phyloP scores from a whole-genome alignment of 2,329 filamentous ascomycete species.

The Penicillium brasilianum region DNA sequence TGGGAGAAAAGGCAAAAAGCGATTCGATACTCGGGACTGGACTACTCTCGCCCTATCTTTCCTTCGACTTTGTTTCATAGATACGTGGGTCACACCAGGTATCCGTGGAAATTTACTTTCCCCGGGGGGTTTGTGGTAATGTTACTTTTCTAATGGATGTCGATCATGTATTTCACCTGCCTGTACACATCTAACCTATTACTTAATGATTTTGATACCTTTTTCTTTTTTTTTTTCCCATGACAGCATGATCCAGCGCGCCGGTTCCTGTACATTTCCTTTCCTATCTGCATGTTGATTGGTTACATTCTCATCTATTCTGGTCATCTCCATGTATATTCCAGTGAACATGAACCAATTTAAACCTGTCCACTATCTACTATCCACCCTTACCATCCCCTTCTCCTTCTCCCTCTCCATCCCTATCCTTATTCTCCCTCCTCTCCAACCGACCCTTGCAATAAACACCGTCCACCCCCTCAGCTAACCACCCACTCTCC shows the following conservation, averaged over 20 bases:
- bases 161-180: slow-evolving; percentile 22
- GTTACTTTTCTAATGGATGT: slow-evolving; percentile 28
- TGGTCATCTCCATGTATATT: background rate
- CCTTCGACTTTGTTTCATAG: background rate
- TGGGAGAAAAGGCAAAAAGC: background rate
- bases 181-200: slow-evolving; percentile 26
- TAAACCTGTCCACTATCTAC: background rate
- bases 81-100: background rate
- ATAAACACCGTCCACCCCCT: background rate
- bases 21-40: background rate
- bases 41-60: background rate
- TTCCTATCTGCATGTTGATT: background rate
- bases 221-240: too few relatives aligned
- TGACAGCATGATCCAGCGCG: slow-evolving; percentile 34
- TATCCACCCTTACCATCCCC: background rate
- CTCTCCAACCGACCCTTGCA: background rate
- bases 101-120: slow-evolving; percentile 3
- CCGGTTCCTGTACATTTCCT: slow-evolving; percentile 25
- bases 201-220: slow-evolving; percentile 34
- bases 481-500: background rate
- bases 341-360: slow-evolving; percentile 6
- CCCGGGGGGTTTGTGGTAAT: slow-evolving; percentile 14
- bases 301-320: background rate
- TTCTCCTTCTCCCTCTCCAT: background rate
- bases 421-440: background rate